Conservation (phyloP, 768 basidiomycete species). For the Suillus brevipes region DNA sequence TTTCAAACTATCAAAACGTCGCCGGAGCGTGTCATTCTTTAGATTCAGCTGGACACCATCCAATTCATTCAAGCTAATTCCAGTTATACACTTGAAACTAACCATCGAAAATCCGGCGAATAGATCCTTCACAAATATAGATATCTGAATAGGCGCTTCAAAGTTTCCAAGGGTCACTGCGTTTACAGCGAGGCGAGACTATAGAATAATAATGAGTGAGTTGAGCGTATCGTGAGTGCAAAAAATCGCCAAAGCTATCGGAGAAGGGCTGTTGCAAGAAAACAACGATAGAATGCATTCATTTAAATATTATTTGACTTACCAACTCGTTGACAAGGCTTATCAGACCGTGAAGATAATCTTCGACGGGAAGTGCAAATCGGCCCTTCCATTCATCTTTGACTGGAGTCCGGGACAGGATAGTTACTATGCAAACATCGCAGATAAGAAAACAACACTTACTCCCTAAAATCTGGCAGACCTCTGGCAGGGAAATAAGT, state of each 20-base stretch:
- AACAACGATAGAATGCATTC: not conserved
- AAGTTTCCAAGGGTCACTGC: slow-evolving; percentile 82
- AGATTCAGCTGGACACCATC: slow-evolving; percentile 62
- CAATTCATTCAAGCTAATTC: slow-evolving; percentile 1
- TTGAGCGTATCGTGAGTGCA: not conserved
- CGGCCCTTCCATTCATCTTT: slow-evolving; percentile 69
- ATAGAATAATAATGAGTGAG: slow-evolving; percentile 10
- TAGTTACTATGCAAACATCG: not conserved
- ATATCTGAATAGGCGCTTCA: slow-evolving; percentile 76
- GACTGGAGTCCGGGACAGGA: slow-evolving; percentile 42
- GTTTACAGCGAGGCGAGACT: slow-evolving; percentile 82
- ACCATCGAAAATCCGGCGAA: slow-evolving; percentile 88
- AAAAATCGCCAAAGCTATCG: not conserved
- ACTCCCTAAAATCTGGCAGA: slow-evolving; percentile 66
- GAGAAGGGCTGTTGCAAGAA: not conserved
- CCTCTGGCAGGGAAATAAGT: slow-evolving; percentile 56
- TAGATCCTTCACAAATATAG: slow-evolving; percentile 75
- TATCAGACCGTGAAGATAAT: slow-evolving; percentile 81
- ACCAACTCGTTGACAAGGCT: slow-evolving; percentile 80
- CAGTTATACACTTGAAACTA: slow-evolving; percentile 13
- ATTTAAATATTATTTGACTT: slow-evolving; percentile 22
- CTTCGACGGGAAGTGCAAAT: slow-evolving; percentile 65
- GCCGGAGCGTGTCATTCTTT: slow-evolving; percentile 75
- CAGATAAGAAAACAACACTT: slow-evolving; percentile 30
- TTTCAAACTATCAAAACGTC: slow-evolving; percentile 79